Percentiles rank a stretch among this genome's conserved stretches.
These are phyloP conservation scores for Yarrowia yakushimensis DNA, from an alignment of 805 yeast genomes.

Conservation along the genomic window DNA sequence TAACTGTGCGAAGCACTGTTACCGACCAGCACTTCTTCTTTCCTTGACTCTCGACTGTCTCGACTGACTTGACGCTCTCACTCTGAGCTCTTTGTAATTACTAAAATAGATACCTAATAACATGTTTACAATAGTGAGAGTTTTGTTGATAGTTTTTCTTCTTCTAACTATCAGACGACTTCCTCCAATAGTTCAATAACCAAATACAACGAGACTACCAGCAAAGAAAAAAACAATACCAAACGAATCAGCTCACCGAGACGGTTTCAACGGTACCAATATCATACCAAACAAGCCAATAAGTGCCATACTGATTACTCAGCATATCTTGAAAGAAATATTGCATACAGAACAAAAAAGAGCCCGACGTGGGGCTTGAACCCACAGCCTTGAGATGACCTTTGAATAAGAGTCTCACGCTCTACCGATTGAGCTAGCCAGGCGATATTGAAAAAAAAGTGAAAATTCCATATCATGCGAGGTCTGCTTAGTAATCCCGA, in stretches of 20 bases:
- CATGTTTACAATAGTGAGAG: not conserved
- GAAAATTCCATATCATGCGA: not conserved
- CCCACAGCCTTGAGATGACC: constrained; percentile 9
- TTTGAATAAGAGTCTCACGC: constrained; percentile 14
- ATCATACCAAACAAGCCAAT: no score
- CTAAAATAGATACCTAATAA: not conserved
- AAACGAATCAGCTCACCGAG: no score
- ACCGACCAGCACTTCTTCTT: not conserved
- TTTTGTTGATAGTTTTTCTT: no score
- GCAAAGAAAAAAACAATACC: not conserved
- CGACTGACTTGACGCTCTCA: no score
- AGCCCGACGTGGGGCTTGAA: constrained; percentile 21
- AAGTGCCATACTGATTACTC: no score
- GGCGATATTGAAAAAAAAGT: not conserved
- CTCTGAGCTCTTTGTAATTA: not conserved
- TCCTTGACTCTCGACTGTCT: no score
- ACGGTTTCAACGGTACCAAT: no score
- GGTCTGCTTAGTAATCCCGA: not conserved
- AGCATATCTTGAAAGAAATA: no score
- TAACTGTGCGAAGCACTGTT: not conserved
- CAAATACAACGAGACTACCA: no score
- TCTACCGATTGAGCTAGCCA: constrained; percentile 20
- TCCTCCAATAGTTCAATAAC: no score
- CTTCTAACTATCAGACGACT: no score
- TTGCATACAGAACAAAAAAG: not conserved